Percentiles rank a stretch among this genome's conserved stretches.
phyloP scores from a whole-genome alignment of 257 asterid genomes.

The Anisodus tanguticus region DNA sequence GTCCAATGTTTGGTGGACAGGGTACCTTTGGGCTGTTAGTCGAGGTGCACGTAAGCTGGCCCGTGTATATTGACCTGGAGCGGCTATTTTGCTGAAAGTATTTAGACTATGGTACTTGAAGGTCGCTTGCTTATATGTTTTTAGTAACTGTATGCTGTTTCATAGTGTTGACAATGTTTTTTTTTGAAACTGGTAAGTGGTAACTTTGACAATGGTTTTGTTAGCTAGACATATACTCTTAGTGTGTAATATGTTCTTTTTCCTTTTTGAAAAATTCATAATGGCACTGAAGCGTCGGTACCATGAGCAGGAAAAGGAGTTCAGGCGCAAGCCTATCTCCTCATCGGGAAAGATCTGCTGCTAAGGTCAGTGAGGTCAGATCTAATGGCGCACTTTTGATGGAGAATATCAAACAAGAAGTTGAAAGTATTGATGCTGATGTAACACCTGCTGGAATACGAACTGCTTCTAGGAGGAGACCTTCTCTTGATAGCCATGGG shows the following conservation, averaged over 20 bases:
- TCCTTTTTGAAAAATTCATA: background rate
- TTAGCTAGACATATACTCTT: conserved; percentile 6
- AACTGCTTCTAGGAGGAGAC: conserved; percentile 59
- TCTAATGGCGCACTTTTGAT: conserved; percentile 83
- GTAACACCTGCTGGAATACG: conserved; percentile 49
- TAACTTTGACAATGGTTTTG: no score
- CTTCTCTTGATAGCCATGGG: conserved; percentile 50
- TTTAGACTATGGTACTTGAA: background rate
- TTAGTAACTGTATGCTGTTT: background rate
- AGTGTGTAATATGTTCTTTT: background rate
- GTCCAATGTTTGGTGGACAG: background rate
- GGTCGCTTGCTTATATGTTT: background rate
- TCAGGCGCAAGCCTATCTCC: conserved; percentile 71
- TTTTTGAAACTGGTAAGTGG: no score
- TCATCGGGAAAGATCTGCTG: conserved; percentile 61
- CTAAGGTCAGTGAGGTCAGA: conserved; percentile 60
- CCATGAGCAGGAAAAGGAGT: conserved; percentile 67
- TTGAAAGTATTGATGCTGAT: conserved; percentile 60
- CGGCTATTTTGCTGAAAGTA: background rate
- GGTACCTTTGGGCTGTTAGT: background rate
- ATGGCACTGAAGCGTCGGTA: background rate
- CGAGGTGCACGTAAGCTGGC: background rate
- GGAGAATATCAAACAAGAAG: conserved; percentile 82
- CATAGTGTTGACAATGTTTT: background rate
- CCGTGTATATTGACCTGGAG: background rate